phyloP scores from a whole-genome alignment of 805 yeast species.

The Yamadazyma scolyti region DNA sequence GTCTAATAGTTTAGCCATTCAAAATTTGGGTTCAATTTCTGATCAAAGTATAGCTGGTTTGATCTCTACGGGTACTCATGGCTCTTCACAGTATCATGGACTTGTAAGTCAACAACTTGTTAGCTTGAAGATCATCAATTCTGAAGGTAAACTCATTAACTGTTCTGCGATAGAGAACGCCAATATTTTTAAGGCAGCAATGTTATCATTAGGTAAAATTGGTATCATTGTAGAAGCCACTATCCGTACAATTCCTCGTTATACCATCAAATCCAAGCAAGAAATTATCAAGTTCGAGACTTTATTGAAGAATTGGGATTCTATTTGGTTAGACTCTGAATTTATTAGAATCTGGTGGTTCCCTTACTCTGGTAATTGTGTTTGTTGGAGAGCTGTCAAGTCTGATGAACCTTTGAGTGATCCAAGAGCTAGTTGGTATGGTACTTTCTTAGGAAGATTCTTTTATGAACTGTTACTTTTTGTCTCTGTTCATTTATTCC shows the following conservation, averaged over 20 bases:
- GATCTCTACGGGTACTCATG: slow-evolving; percentile 95
- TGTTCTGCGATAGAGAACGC: slow-evolving; percentile 64
- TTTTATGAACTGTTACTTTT: slow-evolving; percentile 78
- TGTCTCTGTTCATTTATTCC: slow-evolving; percentile 69
- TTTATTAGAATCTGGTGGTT: slow-evolving; percentile 97
- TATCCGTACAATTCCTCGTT: slow-evolving; percentile 77
- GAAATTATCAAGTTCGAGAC: slow-evolving; percentile 79
- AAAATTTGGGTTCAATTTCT: slow-evolving; percentile 88
- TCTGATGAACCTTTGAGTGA: slow-evolving; percentile 59
- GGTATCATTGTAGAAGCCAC: slow-evolving; percentile 89
- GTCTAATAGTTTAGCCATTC: slow-evolving; percentile 68
- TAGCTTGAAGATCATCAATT: slow-evolving; percentile 67
- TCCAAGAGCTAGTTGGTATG: slow-evolving; percentile 81
- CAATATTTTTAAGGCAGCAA: slow-evolving; percentile 73
- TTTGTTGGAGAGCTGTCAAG: slow-evolving; percentile 86
- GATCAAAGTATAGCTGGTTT: slow-evolving; percentile 96
- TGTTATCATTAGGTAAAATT: slow-evolving; percentile 83
- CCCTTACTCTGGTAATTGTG: slow-evolving; percentile 83
- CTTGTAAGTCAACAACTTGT: slow-evolving; percentile 86
- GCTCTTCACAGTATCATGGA: slow-evolving; percentile 91
- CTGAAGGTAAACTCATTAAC: slow-evolving; percentile 65
- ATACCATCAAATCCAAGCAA: slow-evolving; percentile 74
- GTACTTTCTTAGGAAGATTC: slow-evolving; percentile 70
- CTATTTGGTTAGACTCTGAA: slow-evolving; percentile 85
- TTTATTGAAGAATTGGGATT: slow-evolving; percentile 68